Evolutionary conservation across 83 land plant genomes (phyloP), one percentile per base, ranked within the genome.

Genomic region (Picea abies): DNA sequence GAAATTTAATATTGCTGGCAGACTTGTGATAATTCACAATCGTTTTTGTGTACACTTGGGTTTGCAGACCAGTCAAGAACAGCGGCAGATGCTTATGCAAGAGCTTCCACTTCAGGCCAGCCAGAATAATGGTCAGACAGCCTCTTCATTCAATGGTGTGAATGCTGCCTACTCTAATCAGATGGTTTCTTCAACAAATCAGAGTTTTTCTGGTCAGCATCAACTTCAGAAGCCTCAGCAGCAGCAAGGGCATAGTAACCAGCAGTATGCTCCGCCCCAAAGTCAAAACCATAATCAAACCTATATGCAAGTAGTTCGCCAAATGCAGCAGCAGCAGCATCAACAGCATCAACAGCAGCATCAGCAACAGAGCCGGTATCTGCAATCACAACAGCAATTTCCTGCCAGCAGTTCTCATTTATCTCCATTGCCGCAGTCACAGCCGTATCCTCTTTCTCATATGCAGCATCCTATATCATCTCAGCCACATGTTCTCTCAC

Each of bases 21-120:
- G 20, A 61, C 23, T 66, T 22, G 19, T 66, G 26, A 66, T 66
- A 66, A 66, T 25, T 22, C 29, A 9, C n/a, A 22, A 10, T 19
- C 7, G 23, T 66, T 25, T 22, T 25, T 14, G 41, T 47, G 9
- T 60, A 60, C 83, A 87, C 84, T 90, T 87, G 86, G 83, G 23
- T 49, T 10, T 49, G 10, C 88, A 84, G n/a, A 87, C 62, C 84
- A 64, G 71, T 19, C 90, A 87, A 22, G 83, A 85, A 37, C 93
- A 88, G 25, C 79, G 89, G 63, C 89, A 85, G 67, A 83, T 93
- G 76, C 81, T 89, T 88, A 88, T 84, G 77, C 89, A 89, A 83
- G 91, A 89, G 76, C 84, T 87, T 78, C 93, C 86, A 47, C 79
- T 93, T 83, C 89, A 86, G 47, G 90, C 62, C 29, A 8, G 89